These are phyloP conservation scores for Ganoderma lingzhi DNA, from an alignment of 1,284 basidiomycete genomes.

Conservation along the genomic window DNA sequence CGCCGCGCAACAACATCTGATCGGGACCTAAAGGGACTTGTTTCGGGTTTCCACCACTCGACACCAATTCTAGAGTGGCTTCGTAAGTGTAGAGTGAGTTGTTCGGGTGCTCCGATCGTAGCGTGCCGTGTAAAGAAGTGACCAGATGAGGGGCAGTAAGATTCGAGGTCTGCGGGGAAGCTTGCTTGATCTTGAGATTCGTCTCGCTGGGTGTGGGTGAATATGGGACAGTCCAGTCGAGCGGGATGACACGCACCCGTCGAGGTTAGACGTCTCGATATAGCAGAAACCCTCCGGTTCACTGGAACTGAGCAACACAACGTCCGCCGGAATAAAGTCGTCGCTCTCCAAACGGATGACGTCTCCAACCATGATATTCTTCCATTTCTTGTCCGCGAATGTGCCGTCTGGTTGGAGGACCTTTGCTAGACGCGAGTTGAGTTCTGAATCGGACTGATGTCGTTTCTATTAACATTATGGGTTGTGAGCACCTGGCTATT, in stretches of 20 bases:
- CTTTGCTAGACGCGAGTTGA: slow-evolving; percentile 87
- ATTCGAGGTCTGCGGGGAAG: slow-evolving; percentile 81
- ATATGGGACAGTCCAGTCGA: slow-evolving; percentile 18
- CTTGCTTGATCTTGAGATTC: slow-evolving; percentile 99
- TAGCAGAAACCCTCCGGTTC: slow-evolving; percentile 98
- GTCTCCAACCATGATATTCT: slow-evolving; percentile 91
- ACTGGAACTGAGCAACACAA: slow-evolving; percentile 88
- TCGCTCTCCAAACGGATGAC: slow-evolving; percentile 91
- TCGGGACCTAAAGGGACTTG: slow-evolving; percentile 94
- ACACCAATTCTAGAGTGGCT: slow-evolving; percentile 77
- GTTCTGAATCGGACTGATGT: slow-evolving; percentile 92
- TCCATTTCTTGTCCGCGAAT: slow-evolving; percentile 88
- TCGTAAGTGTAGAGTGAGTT: slow-evolving; percentile 98
- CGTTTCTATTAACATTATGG: slow-evolving; percentile 79
- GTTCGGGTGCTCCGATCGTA: slow-evolving; percentile 96
- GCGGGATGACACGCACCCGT: slow-evolving; percentile 72
- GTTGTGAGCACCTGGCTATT: slow-evolving; percentile 9
- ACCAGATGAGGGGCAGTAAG: slow-evolving; percentile 85
- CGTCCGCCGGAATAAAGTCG: slow-evolving; percentile 96
- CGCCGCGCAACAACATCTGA: slow-evolving; percentile 93
- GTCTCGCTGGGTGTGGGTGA: slow-evolving; percentile 76
- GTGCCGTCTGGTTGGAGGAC: slow-evolving; percentile 72
- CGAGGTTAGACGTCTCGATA: slow-evolving; percentile 97
- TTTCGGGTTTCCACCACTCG: slow-evolving; percentile 67
- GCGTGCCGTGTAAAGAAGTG: slow-evolving; percentile 78